Evolutionary conservation across 345 rosid genomes (phyloP), one percentile per base, ranked within the genome.

Genomic region (Linum usitatissimum): DNA sequence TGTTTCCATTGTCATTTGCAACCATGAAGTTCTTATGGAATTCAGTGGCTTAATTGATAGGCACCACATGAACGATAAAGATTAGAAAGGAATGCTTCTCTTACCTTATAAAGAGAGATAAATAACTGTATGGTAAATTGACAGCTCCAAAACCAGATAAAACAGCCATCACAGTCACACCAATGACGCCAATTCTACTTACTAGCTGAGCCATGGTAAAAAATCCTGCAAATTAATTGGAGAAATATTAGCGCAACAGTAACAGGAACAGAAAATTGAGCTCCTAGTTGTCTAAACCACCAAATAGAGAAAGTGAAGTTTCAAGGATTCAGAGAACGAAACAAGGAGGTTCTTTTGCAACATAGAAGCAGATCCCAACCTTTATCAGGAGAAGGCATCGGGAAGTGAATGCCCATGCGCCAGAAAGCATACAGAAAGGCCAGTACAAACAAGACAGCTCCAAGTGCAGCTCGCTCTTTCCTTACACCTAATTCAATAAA

Each of bases 341-440:
- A 51, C 63, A 21, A 60, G 68, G 51, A 45, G 15, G 17, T 13
- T 10, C 51, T 45, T 6, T 45, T 15, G 14, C 51, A 15, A 9
- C 17, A 45, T 12, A 45, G 51, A 45, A 45, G 51, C 59, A 18
- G 21, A 60, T 30, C 21, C 51, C 21, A 68, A 92, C 97, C 97
- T 81, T 82, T 93, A 70, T 90, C 95, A 18, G 85, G 78, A 0
- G 97, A 87, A 73, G 96, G 97, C 97, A 93, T 93, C 53, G 96
- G 99, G 61, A 93, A 93, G 77, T 93, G 99, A 77, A 93, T 74
- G 63, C 99, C 97, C 99, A 90, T 86, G 73, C 99, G 96, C 99
- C 99, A 93, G 72, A 93, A 93, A 70, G 83, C 95, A 77, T 93
- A 93, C 34, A 93, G 90, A 74, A 86, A 93, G 15, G 87, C 92